phyloP scores from a whole-genome alignment of 1,139 yeast species.

The Saccharomyces pastorianus region DNA sequence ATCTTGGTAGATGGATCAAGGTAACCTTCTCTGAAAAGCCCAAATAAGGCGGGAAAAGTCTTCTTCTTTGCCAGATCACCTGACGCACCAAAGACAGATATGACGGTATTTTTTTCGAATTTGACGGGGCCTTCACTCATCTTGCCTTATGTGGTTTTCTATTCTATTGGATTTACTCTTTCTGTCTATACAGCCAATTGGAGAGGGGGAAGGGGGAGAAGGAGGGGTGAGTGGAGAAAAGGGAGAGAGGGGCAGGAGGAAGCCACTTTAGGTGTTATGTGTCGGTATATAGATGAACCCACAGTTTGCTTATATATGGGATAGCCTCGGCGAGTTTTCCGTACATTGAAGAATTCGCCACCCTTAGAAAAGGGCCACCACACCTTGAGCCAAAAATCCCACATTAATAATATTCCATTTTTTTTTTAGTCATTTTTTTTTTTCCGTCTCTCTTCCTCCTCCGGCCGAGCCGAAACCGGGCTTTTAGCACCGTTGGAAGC shows the following conservation, averaged over 20 bases:
- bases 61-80: slow-evolving; percentile 97
- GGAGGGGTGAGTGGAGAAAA: neutral
- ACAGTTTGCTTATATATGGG: slow-evolving; percentile 1
- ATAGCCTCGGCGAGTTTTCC: neutral
- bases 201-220: neutral
- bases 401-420: neutral
- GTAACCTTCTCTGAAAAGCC: slow-evolving; percentile 67
- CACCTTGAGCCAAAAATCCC: neutral
- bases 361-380: slow-evolving; percentile 1
- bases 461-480: neutral
- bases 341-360: neutral
- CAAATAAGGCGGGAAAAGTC: slow-evolving; percentile 78
- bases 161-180: neutral
- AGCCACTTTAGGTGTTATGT: neutral
- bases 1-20: slow-evolving; percentile 64
- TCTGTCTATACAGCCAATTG: neutral
- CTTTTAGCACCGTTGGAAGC: neutral
- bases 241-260: neutral
- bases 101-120: slow-evolving; percentile 57
- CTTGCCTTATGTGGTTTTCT: neutral
- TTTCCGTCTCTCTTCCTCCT: neutral
- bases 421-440: neutral
- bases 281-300: neutral
- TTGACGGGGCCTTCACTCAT: slow-evolving; percentile 8
- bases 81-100: slow-evolving; percentile 91